These are phyloP conservation scores for Primulina eburnea DNA, from an alignment of 257 asterid species.

Conservation along the genomic window DNA sequence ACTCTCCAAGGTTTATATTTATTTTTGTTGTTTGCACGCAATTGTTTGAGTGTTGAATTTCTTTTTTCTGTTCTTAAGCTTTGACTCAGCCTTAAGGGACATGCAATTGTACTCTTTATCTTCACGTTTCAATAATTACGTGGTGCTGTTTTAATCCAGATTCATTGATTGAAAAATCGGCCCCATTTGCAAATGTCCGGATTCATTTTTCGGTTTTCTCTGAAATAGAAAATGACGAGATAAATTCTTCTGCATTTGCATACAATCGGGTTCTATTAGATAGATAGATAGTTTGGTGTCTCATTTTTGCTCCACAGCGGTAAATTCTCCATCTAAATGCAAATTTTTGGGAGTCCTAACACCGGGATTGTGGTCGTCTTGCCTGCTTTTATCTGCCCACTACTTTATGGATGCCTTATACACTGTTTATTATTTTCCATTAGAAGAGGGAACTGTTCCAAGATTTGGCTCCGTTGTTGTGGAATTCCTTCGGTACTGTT, in stretches of 20 bases:
- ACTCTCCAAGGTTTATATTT: slow-evolving; percentile 67
- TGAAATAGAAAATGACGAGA: neutral
- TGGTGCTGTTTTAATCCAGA: neutral
- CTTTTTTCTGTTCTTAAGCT: neutral
- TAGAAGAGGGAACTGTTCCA: slow-evolving; percentile 88
- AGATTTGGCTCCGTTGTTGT: slow-evolving; percentile 90
- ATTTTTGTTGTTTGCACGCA: neutral
- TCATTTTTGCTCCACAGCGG: neutral
- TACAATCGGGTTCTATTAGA: neutral
- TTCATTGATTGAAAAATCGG: neutral
- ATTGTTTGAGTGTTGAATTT: no score
- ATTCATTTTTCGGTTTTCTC: neutral
- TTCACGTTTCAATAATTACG: no score
- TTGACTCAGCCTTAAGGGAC: no score
- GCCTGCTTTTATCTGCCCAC: neutral
- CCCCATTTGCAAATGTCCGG: neutral
- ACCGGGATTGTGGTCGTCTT: neutral
- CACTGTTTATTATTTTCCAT: slow-evolving; percentile 28
- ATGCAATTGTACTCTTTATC: no score
- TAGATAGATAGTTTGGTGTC: neutral
- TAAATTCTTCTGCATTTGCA: neutral
- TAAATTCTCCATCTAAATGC: neutral
- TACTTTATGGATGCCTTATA: slow-evolving; percentile 2
- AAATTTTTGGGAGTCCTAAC: neutral
- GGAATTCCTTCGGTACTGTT: slow-evolving; percentile 88